Evolutionary conservation across 441 rosid species (phyloP), one percentile per base, ranked within the genome.

Genomic region (Rhodomyrtus psidioides): DNA sequence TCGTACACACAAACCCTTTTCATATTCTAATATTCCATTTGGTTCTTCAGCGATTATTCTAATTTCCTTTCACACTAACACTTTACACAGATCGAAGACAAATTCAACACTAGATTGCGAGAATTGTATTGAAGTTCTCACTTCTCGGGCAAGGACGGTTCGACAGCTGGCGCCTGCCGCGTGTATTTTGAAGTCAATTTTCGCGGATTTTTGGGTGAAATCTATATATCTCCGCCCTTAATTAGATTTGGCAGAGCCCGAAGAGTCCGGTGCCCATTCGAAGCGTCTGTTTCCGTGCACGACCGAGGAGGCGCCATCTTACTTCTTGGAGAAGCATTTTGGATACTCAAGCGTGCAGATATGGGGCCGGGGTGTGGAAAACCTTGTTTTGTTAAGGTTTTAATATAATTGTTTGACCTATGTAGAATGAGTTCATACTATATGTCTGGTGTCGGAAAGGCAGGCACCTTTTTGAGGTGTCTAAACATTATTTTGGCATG

Each of bases 161-260:
- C 7, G 10, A 0, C 24, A 34, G 26, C 2, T 5, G 7, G 1
- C 42, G 6, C 14, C 30, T 0, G 9, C 26, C 14, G 1, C 2
- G 46, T 3, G 44, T 62, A 19, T 62, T 62, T 62, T 62, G 9
- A 62, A 30, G 44, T 17, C n/a, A 17, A 62, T 17, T 17, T 17
- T 62, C 8, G 30, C 7, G 16, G 51, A 60, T 17, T 9, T 30
- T 62, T 42, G 4, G 17, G 4, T 2, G 4, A 19, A 34, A 30
- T 34, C 46, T 65, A 8, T 30, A 30, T 65, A 62, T 9, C 0
- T 65, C 14, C 0, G 0, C 5, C 6, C 39, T 60, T 15, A 60
- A 59, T 15, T 60, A 28, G 6, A 30, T 17, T 65, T 7, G 6
- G 4, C 2, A 19, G 26, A 2, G 8, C 12, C 7, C 4, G 2